These are phyloP conservation scores for Lanzia echinophila DNA, from an alignment of 2,329 filamentous ascomycete species.

Conservation along the genomic window DNA sequence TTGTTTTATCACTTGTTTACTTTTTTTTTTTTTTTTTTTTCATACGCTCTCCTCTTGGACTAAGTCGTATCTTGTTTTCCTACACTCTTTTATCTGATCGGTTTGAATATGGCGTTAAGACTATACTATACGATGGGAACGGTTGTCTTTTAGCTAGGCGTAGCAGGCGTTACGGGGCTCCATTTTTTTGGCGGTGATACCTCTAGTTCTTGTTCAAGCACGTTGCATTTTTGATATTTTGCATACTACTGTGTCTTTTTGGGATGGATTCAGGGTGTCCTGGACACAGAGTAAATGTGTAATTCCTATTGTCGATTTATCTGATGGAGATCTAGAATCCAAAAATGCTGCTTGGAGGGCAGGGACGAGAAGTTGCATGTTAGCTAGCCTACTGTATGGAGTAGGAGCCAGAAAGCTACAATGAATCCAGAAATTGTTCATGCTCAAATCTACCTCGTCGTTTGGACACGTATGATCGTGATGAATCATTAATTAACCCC, in stretches of 20 bases:
- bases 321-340: not conserved
- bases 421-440: too few relatives aligned
- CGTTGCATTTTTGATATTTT: not conserved
- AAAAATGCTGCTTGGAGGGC: too few relatives aligned
- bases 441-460: too few relatives aligned
- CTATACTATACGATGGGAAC: too few relatives aligned
- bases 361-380: too few relatives aligned
- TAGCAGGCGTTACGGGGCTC: too few relatives aligned
- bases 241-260: not conserved
- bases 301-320: slow-evolving; percentile 1
- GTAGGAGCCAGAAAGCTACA: too few relatives aligned
- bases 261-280: slow-evolving; percentile 1
- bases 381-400: too few relatives aligned
- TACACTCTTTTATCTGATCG: not conserved
- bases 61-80: not conserved
- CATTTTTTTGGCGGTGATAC: not conserved
- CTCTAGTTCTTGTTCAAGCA: not conserved
- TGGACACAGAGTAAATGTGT: slow-evolving; percentile 1
- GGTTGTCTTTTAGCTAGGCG: too few relatives aligned
- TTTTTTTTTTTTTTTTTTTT: not conserved
- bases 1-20: not conserved
- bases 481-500: too few relatives aligned
- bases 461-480: too few relatives aligned
- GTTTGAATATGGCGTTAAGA: not conserved
- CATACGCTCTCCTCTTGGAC: too few relatives aligned